phyloP scores from a whole-genome alignment of 345 rosid species.

The Euphorbia tirucalli region DNA sequence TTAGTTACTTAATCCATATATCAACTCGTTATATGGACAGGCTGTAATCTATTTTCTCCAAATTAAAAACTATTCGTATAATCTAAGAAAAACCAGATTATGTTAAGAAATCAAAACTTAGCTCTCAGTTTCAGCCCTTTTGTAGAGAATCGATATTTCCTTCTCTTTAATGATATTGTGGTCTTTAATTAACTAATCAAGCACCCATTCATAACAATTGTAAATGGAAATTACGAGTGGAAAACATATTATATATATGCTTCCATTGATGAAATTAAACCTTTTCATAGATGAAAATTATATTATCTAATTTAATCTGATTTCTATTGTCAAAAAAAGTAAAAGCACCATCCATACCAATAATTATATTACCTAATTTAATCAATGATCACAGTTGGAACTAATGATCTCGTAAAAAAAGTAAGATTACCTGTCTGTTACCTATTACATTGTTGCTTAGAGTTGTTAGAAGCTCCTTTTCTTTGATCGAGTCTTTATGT shows the following conservation, averaged over 20 bases:
- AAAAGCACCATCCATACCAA: too few relatives aligned
- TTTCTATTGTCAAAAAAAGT: too few relatives aligned
- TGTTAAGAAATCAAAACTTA: constrained; percentile 3
- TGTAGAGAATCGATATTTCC: too few relatives aligned
- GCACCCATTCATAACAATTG: too few relatives aligned
- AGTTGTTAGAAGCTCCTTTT: neutral
- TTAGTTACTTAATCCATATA: constrained; percentile 12
- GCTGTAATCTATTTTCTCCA: neutral
- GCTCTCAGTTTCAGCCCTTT: too few relatives aligned
- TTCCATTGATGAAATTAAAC: neutral
- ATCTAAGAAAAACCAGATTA: neutral
- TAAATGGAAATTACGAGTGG: neutral
- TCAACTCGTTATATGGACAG: constrained; percentile 22
- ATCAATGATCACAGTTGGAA: neutral
- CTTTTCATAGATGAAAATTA: too few relatives aligned
- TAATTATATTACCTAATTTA: neutral
- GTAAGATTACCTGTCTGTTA: neutral
- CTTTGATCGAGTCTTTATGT: neutral
- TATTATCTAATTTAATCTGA: neutral
- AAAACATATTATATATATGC: too few relatives aligned
- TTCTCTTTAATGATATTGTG: neutral
- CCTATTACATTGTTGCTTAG: neutral
- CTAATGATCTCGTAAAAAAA: neutral
- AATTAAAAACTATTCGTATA: neutral
- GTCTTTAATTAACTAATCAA: too few relatives aligned